Evolutionary conservation across 2,329 filamentous ascomycete species (phyloP).

Genomic region (Neofusicoccum parvum): DNA sequence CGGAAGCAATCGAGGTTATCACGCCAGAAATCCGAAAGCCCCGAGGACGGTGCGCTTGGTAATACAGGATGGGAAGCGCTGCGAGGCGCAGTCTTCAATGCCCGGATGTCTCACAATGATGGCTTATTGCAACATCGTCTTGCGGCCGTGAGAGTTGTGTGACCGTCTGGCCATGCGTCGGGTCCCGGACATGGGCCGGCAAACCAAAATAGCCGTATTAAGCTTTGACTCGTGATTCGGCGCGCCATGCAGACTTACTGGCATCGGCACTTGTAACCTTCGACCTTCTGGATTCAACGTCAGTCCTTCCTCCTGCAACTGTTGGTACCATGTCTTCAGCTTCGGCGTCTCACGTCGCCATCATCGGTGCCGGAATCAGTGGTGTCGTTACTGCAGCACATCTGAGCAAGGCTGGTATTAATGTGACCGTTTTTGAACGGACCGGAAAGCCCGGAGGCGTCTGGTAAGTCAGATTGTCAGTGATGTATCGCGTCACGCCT

Average conservation of each 20-base stretch:
- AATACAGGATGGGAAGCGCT: background rate
- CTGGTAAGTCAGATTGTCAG: conserved; percentile 47
- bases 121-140: background rate
- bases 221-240: background rate
- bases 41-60: background rate
- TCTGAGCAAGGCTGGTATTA: conserved; percentile 36
- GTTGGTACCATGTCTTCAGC: conserved; percentile 24
- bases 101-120: background rate
- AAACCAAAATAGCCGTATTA: conserved; percentile 21
- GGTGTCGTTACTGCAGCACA: conserved; percentile 40
- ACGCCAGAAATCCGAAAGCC: background rate
- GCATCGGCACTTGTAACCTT: background rate
- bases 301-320: background rate
- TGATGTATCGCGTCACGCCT: background rate
- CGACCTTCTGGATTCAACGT: background rate
- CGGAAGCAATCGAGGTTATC: background rate
- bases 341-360: conserved; percentile 29
- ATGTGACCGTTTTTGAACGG: conserved; percentile 59
- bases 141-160: background rate
- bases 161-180: background rate
- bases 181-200: conserved; percentile 24
- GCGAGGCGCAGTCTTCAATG: background rate
- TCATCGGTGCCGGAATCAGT: conserved; percentile 42
- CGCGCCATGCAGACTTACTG: background rate
- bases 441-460: conserved; percentile 56